Conservation (phyloP, 164 flowering plant species). For the Vitis rupestris region DNA sequence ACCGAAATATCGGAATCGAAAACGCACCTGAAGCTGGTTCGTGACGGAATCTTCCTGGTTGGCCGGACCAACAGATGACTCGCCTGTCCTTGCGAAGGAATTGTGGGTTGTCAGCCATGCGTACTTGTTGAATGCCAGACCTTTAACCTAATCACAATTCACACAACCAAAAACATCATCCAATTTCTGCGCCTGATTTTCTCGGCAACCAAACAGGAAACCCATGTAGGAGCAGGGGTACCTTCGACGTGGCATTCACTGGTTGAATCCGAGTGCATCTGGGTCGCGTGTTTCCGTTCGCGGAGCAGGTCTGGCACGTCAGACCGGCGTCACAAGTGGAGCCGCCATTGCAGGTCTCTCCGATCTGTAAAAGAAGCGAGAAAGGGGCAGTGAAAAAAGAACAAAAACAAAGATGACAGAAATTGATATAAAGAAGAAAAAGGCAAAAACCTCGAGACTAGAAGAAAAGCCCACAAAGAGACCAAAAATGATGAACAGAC, state of each 20-base stretch:
- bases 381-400: too few relatives aligned
- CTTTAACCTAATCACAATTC: slow-evolving; percentile 40
- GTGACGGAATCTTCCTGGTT: slow-evolving; percentile 71
- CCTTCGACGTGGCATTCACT: slow-evolving; percentile 47
- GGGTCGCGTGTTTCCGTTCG: slow-evolving; percentile 57
- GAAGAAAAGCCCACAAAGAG: too few relatives aligned
- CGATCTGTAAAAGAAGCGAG: slow-evolving; percentile 31
- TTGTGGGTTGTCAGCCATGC: slow-evolving; percentile 78
- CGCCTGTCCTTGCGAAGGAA: slow-evolving; percentile 32
- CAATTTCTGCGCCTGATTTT: neutral
- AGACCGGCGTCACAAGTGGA: slow-evolving; percentile 48
- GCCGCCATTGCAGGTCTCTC: slow-evolving; percentile 52
- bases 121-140: slow-evolving; percentile 54
- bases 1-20: neutral
- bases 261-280: slow-evolving; percentile 58
- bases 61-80: slow-evolving; percentile 25
- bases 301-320: slow-evolving; percentile 46
- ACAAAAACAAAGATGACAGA: too few relatives aligned
- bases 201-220: too few relatives aligned
- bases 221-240: neutral
- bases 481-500: too few relatives aligned
- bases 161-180: neutral
- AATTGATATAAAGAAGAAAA: too few relatives aligned
- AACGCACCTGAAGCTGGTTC: slow-evolving; percentile 49
- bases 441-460: too few relatives aligned